Conservation (phyloP, 2,329 filamentous ascomycete genomes). For the Geosmithia putterillii region DNA sequence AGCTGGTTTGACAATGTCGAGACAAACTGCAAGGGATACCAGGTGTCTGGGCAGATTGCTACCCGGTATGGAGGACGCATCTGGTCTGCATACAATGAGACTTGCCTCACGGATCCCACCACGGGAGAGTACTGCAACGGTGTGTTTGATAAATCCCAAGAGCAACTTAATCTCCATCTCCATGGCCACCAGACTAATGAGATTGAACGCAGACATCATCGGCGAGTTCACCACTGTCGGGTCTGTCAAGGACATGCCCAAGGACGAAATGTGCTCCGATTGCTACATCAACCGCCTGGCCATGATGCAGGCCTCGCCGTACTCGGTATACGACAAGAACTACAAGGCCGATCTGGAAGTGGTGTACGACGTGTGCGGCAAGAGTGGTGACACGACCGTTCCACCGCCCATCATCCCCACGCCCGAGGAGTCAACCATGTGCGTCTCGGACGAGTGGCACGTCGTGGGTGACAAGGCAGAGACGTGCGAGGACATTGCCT, state of each 20-base stretch:
- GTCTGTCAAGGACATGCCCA: slow-evolving; percentile 2
- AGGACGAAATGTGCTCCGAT: slow-evolving; percentile 6
- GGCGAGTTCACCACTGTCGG: not conserved
- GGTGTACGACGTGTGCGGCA: not conserved
- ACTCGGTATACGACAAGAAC: slow-evolving; percentile 5
- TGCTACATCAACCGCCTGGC: slow-evolving; percentile 5
- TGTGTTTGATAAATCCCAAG: not conserved
- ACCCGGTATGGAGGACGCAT: not conserved
- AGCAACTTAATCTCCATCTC: not conserved
- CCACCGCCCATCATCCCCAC: not conserved
- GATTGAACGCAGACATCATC: slow-evolving; percentile 2
- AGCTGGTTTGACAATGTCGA: not conserved
- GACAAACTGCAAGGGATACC: not conserved
- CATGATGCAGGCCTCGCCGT: slow-evolving; percentile 6
- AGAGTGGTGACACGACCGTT: not conserved
- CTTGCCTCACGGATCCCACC: slow-evolving; percentile 3
- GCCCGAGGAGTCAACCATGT: not conserved
- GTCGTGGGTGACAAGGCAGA: not conserved
- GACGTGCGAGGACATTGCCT: not conserved
- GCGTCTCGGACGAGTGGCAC: not conserved
- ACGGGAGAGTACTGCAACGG: slow-evolving; percentile 4
- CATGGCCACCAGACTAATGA: too few species aligned
- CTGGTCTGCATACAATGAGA: slow-evolving; percentile 2
- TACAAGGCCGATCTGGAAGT: slow-evolving; percentile 1
- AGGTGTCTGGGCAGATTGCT: not conserved